Evolutionary conservation across 441 rosid genomes (phyloP).

Genomic region (Kokia cookei): DNA sequence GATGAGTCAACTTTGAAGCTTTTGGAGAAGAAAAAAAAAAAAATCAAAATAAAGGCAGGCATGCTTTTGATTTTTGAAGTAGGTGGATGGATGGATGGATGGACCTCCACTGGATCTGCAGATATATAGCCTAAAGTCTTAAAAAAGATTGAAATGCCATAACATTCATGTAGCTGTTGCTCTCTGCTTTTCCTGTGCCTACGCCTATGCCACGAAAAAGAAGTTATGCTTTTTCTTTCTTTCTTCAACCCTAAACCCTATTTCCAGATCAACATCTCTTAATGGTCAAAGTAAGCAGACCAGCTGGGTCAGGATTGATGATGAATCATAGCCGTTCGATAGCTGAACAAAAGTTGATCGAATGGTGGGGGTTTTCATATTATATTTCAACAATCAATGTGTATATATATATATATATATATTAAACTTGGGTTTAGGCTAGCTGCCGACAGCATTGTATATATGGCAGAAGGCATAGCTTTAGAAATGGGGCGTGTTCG

Average conservation of each 20-base stretch:
- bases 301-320: neutral
- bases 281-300: neutral
- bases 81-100: neutral
- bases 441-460: neutral
- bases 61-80: neutral
- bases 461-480: neutral
- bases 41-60: neutral
- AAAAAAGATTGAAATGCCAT: slow-evolving; percentile 8
- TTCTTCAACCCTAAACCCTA: neutral
- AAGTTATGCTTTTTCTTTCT: neutral
- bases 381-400: too few relatives aligned
- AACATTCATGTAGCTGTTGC: neutral
- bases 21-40: neutral
- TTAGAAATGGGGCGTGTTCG: slow-evolving; percentile 13
- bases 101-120: neutral
- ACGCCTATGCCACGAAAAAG: neutral
- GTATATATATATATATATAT: too few relatives aligned
- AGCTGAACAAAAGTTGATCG: neutral
- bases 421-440: neutral
- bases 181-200: neutral
- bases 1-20: slow-evolving; percentile 5
- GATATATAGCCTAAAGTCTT: neutral
- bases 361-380: neutral
- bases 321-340: neutral
- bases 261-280: neutral